Conservation (phyloP, 768 basidiomycete species). For the Russula emetica region DNA sequence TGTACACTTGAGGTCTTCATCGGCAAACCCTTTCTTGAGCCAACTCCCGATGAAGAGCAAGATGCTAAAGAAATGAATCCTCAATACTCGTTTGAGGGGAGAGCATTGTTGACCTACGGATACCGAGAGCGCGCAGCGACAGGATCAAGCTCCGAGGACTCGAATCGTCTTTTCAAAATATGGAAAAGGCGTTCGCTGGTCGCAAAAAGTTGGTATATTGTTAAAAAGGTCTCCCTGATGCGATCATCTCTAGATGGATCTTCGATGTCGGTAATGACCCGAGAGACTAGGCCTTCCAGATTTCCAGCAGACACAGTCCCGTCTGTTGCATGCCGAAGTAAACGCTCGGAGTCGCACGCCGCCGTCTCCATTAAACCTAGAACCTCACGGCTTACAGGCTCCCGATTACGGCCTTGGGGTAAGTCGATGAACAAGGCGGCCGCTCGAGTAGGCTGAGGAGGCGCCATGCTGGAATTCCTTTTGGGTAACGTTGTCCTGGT, state of each 20-base stretch:
- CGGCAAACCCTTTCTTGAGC: constrained; percentile 21
- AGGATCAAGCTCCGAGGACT: background rate
- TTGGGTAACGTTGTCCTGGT: too few relatives aligned
- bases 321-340: constrained; percentile 10
- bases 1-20: constrained; percentile 9
- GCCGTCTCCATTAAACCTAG: background rate
- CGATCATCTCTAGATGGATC: too few relatives aligned
- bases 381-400: background rate
- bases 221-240: too few relatives aligned
- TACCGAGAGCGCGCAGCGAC: background rate
- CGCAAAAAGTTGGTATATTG: too few relatives aligned
- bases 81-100: background rate
- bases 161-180: constrained; percentile 17
- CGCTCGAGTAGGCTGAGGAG: background rate
- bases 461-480: too few relatives aligned
- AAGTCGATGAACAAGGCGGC: background rate
- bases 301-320: too few relatives aligned
- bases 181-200: too few relatives aligned
- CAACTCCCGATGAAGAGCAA: constrained; percentile 18
- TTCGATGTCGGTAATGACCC: background rate
- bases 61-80: constrained; percentile 5
- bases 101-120: background rate
- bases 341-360: constrained; percentile 10
- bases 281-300: constrained; percentile 17
- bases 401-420: background rate